These are phyloP conservation scores for Wickerhamomyces bisporus DNA, from an alignment of 805 yeast genomes.

Conservation along the genomic window DNA sequence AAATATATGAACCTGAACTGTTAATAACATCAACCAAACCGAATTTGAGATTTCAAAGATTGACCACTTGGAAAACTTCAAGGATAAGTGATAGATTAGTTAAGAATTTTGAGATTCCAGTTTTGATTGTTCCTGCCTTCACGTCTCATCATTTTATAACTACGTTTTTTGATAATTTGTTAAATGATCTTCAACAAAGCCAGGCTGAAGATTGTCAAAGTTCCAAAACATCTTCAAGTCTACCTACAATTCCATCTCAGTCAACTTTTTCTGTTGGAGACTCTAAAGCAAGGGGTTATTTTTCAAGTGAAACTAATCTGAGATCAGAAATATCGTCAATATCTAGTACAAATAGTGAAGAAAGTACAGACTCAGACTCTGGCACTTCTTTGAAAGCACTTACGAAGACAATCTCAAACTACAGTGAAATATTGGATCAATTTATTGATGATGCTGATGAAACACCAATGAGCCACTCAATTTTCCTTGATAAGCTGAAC, in stretches of 20 bases:
- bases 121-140: constrained; percentile 59
- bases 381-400: constrained; percentile 5
- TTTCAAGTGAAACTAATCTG: too few relatives aligned
- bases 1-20: constrained; percentile 55
- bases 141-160: constrained; percentile 51
- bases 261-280: neutral
- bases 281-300: too few relatives aligned
- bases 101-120: constrained; percentile 59
- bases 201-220: constrained; percentile 8
- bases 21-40: constrained; percentile 55
- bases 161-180: constrained; percentile 27
- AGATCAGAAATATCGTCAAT: neutral
- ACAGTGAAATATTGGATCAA: constrained; percentile 4
- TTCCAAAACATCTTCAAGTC: neutral
- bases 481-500: constrained; percentile 10
- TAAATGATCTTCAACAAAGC: constrained; percentile 6
- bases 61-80: constrained; percentile 55
- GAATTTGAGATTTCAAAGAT: constrained; percentile 35
- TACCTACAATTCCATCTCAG: neutral
- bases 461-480: neutral
- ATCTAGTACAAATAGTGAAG: neutral
- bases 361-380: neutral
- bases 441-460: constrained; percentile 4
- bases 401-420: constrained; percentile 7
- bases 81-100: constrained; percentile 62